A percentile compares a stretch with the other conserved stretches of the same genome.
phyloP scores from a whole-genome alignment of 352 stramenopile genomes.

The Phytopythium cucurbitacearum region DNA sequence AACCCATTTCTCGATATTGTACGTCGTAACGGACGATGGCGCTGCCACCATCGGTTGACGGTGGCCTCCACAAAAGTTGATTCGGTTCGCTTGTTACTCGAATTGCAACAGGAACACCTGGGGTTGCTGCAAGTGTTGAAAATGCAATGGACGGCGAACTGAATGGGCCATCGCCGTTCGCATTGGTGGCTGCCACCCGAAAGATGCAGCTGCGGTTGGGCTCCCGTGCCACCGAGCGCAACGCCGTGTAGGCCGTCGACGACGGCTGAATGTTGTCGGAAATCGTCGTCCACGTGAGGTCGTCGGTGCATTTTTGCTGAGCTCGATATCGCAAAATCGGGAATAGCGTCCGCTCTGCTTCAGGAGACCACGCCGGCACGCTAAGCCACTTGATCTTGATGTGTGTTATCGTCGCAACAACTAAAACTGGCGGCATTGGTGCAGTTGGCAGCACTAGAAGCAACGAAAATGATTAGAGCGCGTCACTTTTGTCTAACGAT shows the following conservation, averaged over 20 bases:
- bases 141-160: slow-evolving; percentile 29
- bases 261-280: slow-evolving; percentile 20
- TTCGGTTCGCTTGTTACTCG: slow-evolving; percentile 19
- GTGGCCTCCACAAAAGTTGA: slow-evolving; percentile 30
- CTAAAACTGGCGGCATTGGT: slow-evolving; percentile 34
- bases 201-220: slow-evolving; percentile 52
- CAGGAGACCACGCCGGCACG: background rate
- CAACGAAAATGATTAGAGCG: background rate
- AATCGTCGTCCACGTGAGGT: slow-evolving; percentile 44
- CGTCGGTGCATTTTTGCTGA: slow-evolving; percentile 46
- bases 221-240: slow-evolving; percentile 16
- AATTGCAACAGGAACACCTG: slow-evolving; percentile 15
- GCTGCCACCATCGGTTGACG: slow-evolving; percentile 21
- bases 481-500: background rate
- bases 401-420: slow-evolving; percentile 20
- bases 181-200: slow-evolving; percentile 43
- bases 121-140: slow-evolving; percentile 19
- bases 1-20: slow-evolving; percentile 26
- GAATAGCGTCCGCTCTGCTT: slow-evolving; percentile 17
- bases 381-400: slow-evolving; percentile 46
- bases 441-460: slow-evolving; percentile 24
- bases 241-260: slow-evolving; percentile 19
- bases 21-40: slow-evolving; percentile 32
- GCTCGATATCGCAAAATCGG: slow-evolving; percentile 32
- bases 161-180: slow-evolving; percentile 52